Evolutionary conservation across 768 basidiomycete species (phyloP), one percentile per base, ranked within the genome.

Genomic region (Boletus subcaerulescens): DNA sequence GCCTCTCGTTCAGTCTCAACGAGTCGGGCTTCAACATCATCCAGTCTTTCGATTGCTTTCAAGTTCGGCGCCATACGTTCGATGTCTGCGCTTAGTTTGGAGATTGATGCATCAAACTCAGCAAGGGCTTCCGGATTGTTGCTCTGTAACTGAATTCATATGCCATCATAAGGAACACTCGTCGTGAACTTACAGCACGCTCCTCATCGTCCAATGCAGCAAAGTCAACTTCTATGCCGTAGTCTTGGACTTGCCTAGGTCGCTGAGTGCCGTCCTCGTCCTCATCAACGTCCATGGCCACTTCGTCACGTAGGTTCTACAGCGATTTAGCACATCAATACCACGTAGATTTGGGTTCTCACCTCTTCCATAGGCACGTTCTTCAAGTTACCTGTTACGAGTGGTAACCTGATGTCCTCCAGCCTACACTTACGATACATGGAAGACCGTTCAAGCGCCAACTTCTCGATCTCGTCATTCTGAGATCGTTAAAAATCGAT

Each of bases 331-430:
- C 26, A 41, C 13, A 11, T 43, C 17, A 36, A 29, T 31, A 20
- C 31, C 6, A 36, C 8, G 41, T 31, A 33, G 15, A 24, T n/a
- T 10, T 31, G 13, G 8, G 6, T 7, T 60, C 76, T 39, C 45
- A 92, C 93, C 84, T 98, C 97, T 66, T 98, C 94, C 84, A 98
- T 90, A 0, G 96, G 91, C 3, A 98, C 91, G 61, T 90, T 83
- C 69, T 84, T 87, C 51, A 98, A 74, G 64, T 84, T 81, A 7
- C 96, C 97, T 51, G 80, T 69, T 14, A 78, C 61, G 13, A 98
- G 74, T 0, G 96, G 94, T 17, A 99, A 70, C 55, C 81, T 81
- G 60, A 98, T 88, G 63, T 97, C 94, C 58, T 99, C 97, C 42
- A 99, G 77, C 58, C 93, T 83, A 71, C 96, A 98, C 65, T 91